Percentiles rank a stretch among this genome's conserved stretches.
phyloP scores from a whole-genome alignment of 2,329 filamentous ascomycete genomes.

The Boeremia lycopersici region DNA sequence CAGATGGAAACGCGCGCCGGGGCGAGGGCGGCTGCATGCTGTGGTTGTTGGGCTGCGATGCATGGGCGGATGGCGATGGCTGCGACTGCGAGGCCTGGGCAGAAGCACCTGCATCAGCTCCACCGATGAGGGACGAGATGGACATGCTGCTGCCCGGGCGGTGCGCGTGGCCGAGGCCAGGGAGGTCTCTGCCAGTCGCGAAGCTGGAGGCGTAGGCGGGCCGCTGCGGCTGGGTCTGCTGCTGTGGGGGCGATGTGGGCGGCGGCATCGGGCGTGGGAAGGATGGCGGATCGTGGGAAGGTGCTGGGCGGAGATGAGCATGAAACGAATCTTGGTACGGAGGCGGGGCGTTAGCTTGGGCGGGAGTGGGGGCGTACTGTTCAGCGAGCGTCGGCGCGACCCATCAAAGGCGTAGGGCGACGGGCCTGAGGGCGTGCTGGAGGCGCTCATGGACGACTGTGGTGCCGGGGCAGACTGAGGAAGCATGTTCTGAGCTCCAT shows the following conservation, averaged over 20 bases:
- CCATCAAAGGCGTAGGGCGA: constrained; percentile 52
- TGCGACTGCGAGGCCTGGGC: constrained; percentile 52
- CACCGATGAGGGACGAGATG: constrained; percentile 73
- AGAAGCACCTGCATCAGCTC: constrained; percentile 54
- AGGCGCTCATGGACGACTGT: constrained; percentile 43
- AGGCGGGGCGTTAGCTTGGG: constrained; percentile 40
- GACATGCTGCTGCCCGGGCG: constrained; percentile 72
- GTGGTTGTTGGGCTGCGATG: constrained; percentile 46
- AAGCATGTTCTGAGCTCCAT: constrained; percentile 34
- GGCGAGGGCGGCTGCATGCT: constrained; percentile 57
- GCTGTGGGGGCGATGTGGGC: constrained; percentile 55
- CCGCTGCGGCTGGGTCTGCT: constrained; percentile 51
- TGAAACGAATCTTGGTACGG: constrained; percentile 21
- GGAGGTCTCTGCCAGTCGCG: constrained; percentile 60
- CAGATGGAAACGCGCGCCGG: constrained; percentile 40
- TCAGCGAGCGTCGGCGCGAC: constrained; percentile 52
- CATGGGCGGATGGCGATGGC: constrained; percentile 52
- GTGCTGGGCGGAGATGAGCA: constrained; percentile 40
- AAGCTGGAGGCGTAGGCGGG: constrained; percentile 51
- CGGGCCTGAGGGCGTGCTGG: constrained; percentile 38
- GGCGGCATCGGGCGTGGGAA: constrained; percentile 56
- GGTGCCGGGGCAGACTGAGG: constrained; percentile 40
- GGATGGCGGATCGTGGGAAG: constrained; percentile 48
- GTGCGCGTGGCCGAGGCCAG: constrained; percentile 57
- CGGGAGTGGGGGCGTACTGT: constrained; percentile 44